Evolutionary conservation across 768 basidiomycete species (phyloP), one percentile per base, ranked within the genome.

Genomic region (Mycena floridula): DNA sequence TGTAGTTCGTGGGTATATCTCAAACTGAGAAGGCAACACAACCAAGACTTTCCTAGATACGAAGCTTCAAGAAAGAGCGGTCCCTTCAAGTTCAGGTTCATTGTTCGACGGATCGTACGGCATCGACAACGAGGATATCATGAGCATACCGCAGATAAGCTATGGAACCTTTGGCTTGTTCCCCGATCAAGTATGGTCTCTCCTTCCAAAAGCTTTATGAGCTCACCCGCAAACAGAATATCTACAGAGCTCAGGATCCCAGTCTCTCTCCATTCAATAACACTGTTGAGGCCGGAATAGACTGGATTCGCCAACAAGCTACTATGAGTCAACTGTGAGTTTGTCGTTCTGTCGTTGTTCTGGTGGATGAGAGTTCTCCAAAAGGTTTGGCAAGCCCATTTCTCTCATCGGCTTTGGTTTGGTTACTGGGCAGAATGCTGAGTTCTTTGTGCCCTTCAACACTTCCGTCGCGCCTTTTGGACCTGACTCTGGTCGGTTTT

Each of bases 181-280:
- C 72, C 82, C 84, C 16, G 81, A 86, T 54, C 84, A 85, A 57
- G n/a, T n/a, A n/a, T n/a, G n/a, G n/a, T n/a, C n/a, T n/a, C n/a
- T n/a, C n/a, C n/a, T n/a, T n/a, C n/a, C n/a, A n/a, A n/a, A n/a
- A n/a, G n/a, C n/a, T n/a, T n/a, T n/a, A n/a, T n/a, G n/a, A n/a
- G n/a, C n/a, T n/a, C n/a, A n/a, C n/a, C n/a, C n/a, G n/a, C n/a
- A n/a, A n/a, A n/a, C n/a, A n/a, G n/a, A 70, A 76, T 48, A 56
- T 60, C 27, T 84, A 82, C 51, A 73, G 63, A 23, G 45, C 68
- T 20, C 52, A 59, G 21, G 77, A 81, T 56, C 72, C 76, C 13
- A 68, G 63, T 47, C 58, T 77, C 40, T 60, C 74, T 35, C 50
- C 71, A 7, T 79, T 75, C 60, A 72, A 80, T 48, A 74, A 78